These are phyloP conservation scores for Solanum habrochaites DNA, from an alignment of 257 asterid genomes.

Conservation along the genomic window DNA sequence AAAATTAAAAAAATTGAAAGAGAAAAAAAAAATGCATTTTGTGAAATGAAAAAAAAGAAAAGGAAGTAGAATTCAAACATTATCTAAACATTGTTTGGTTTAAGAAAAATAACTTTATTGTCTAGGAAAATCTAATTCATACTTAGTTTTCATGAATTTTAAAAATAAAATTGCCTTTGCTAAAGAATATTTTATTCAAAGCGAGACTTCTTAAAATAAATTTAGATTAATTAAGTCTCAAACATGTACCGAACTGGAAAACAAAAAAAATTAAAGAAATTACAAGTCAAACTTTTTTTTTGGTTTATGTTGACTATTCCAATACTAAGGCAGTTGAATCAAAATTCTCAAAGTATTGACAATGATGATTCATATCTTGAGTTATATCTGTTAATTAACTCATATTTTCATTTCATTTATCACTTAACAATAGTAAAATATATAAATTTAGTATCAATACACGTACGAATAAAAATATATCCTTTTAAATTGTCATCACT, in stretches of 20 bases:
- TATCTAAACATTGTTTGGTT: neutral
- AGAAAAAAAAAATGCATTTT: neutral
- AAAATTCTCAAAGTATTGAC: neutral
- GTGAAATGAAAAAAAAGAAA: neutral
- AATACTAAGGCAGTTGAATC: neutral
- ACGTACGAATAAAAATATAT: neutral
- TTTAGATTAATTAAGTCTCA: rapidly evolving
- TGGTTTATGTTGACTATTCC: neutral
- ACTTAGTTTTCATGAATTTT: neutral
- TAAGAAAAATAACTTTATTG: neutral
- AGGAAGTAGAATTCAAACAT: neutral
- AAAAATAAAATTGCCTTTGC: rapidly evolving
- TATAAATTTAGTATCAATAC: neutral
- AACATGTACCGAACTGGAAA: neutral
- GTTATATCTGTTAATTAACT: neutral
- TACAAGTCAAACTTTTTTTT: neutral
- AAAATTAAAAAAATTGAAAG: neutral
- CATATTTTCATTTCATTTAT: neutral
- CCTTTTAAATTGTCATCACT: neutral
- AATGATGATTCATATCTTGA: neutral
- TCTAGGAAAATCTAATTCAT: neutral
- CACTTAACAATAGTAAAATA: neutral
- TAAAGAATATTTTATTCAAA: neutral
- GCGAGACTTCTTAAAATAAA: rapidly evolving
- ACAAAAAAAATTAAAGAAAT: too few relatives aligned